Evolutionary conservation across 169 alveolate species (phyloP).

Genomic region (Theileria equi): DNA sequence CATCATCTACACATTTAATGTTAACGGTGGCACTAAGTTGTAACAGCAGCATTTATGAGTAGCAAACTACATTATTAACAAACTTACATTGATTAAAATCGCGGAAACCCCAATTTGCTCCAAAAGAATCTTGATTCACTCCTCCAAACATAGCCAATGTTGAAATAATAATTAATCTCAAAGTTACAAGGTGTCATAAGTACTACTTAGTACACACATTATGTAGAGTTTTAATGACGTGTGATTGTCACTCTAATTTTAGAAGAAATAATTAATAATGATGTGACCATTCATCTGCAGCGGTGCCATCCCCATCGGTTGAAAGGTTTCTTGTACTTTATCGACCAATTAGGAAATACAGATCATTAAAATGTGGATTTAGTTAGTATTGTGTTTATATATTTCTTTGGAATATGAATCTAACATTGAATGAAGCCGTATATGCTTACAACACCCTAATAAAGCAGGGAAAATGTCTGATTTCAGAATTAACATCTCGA

Average conservation of each 20-base stretch:
- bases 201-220: neutral
- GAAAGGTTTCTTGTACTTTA: too few species aligned
- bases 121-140: conserved; percentile 56
- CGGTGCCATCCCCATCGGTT: conserved; percentile 19
- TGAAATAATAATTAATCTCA: too few species aligned
- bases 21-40: neutral
- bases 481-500: neutral
- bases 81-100: conserved; percentile 55
- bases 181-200: neutral
- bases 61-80: neutral
- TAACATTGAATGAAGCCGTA: conserved; percentile 16
- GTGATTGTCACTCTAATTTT: neutral
- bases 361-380: neutral
- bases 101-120: conserved; percentile 54
- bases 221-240: neutral
- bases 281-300: neutral
- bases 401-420: neutral
- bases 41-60: neutral
- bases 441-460: conserved; percentile 5
- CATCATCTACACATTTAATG: neutral
- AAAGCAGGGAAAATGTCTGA: conserved; percentile 22
- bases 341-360: neutral
- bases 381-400: neutral
- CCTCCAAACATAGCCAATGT: conserved; percentile 56
- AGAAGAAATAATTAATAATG: neutral